Conservation (phyloP, 805 yeast species). For the Yarrowia yakushimensis region DNA sequence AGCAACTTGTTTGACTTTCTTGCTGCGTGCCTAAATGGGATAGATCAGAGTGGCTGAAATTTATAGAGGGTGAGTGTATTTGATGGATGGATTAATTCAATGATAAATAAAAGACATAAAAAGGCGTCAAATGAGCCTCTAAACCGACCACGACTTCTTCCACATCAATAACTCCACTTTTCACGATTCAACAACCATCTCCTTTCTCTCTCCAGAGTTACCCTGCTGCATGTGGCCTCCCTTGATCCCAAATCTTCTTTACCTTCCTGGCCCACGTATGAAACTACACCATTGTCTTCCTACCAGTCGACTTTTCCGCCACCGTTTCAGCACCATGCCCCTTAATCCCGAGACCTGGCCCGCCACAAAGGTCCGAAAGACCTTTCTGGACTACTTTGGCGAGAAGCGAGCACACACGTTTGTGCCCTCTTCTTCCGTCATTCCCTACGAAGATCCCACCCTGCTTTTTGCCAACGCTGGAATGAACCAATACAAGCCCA, state of each 20-base stretch:
- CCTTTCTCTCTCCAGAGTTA: neutral
- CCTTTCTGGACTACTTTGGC: conserved; percentile 80
- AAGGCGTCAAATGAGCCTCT: neutral
- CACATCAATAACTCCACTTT: neutral
- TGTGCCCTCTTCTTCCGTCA: conserved; percentile 90
- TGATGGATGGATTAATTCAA: too few species aligned
- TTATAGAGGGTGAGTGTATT: too few species aligned
- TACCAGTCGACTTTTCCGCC: neutral
- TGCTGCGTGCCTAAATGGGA: neutral
- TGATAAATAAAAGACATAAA: neutral
- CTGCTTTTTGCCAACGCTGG: conserved; percentile 97
- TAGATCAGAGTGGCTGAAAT: neutral
- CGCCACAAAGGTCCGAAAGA: conserved; percentile 59
- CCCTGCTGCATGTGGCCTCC: neutral
- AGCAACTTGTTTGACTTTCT: neutral
- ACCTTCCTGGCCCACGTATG: neutral
- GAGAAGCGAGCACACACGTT: conserved; percentile 63
- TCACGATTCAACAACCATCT: too few species aligned
- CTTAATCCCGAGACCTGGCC: conserved; percentile 30
- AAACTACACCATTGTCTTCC: neutral
- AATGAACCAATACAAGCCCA: conserved; percentile 98
- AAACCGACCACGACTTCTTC: neutral
- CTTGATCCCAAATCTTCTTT: neutral
- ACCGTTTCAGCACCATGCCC: conserved; percentile 9
- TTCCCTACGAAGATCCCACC: conserved; percentile 98